Base-by-base conservation (phyloP, 2,329 filamentous ascomycete genomes). In the Didymella arachidicola region DNA sequence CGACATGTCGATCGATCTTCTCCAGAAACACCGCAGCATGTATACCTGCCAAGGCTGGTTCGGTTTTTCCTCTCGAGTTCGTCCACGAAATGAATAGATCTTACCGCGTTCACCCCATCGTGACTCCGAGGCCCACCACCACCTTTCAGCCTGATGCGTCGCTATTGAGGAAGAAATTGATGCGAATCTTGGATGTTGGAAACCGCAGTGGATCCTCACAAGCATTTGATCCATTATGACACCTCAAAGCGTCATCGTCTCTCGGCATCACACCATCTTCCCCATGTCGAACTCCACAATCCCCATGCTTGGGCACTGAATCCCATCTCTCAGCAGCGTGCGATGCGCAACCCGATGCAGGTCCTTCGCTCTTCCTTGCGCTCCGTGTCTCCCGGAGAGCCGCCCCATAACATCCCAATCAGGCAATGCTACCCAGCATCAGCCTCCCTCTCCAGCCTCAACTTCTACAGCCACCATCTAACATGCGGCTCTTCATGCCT, bases 361-460 rank as follows among this genome's bases (percentile, higher is more conserved):
- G 7, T 53, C n/a, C 39, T 16, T 3, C 12, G 27, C 10, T 19
- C n/a, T 18, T 3, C 26, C 44, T 18, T 41, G 18, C 4, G 25
- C 18, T 19, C 4, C 39, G 16, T 12, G 32, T 54, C 29, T 27
- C 50, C 50, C 56, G 41, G 41, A 59, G 50, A 59, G 56, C 56
- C 56, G 56, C 55, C 53, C 26, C 38, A 58, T 30, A 32, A 53
- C 29, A 29, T 19, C 54, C 47, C 19, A 12, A 47, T 26, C 18
- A 30, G 42, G 54, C 42, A 52, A 47, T 12, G 11, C 26, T 29
- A 36, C 47, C 54, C 54, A 7, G 47, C 38, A 10, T 48, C 29
- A 55, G 52, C 52, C 52, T 55, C 38, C 44, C 19, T 27, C 29
- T 49, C 47, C 47, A 48, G 49, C 55, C 43, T 58, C 48, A 34